Base-by-base conservation (phyloP, 2,329 filamentous ascomycete species). In the Chaetomiaceae sp. region DNA sequence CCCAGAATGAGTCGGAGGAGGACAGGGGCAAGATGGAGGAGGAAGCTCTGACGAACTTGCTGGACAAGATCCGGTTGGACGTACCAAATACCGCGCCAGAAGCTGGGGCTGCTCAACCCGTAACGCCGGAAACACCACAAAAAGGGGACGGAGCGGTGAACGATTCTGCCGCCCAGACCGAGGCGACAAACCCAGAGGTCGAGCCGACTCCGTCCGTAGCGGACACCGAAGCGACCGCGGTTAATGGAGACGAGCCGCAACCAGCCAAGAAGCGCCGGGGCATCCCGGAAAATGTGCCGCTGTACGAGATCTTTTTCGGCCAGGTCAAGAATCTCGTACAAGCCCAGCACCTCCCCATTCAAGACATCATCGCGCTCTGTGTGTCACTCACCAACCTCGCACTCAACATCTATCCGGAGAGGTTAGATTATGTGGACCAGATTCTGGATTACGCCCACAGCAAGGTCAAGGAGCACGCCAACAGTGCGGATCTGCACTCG, bases 281-380 rank as follows among this genome's bases (percentile, higher is more conserved):
- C 17, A 86, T 88, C 55, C 83, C 84, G 1, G 76, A 83, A 42
- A 84, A 88, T 58, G 82, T 95, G 48, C 91, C 88, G 67, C 78
- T 98, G 19, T 97, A 97, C 65, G 90, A 97, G 67, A 88, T 97
- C 49, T 98, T 97, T 74, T 95, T 97, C 61, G 84, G 89, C 42
- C 93, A 97, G 66, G 93, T 97, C 52, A 86, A 94, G 62, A 90
- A 91, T 60, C 73, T 98, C 42, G 90, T 97, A 52, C 91, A 89
- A 66, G 87, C 86, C 42, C 88, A 96, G 61, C 84, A 88, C 56
- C 75, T 98, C 42, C 86, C 90, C 1, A 91, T 98, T 54, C 89
- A 95, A 65, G 94, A 98, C 63, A 95, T 87, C 15, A 93, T 95
- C 58, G 93, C 90, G 9, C 72, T 98, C 34, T 74, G 97, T 36